Percentiles rank a stretch among this genome's conserved stretches.
Conservation (phyloP, 495 filamentous ascomycete species). For the Xylaria nigripes region DNA sequence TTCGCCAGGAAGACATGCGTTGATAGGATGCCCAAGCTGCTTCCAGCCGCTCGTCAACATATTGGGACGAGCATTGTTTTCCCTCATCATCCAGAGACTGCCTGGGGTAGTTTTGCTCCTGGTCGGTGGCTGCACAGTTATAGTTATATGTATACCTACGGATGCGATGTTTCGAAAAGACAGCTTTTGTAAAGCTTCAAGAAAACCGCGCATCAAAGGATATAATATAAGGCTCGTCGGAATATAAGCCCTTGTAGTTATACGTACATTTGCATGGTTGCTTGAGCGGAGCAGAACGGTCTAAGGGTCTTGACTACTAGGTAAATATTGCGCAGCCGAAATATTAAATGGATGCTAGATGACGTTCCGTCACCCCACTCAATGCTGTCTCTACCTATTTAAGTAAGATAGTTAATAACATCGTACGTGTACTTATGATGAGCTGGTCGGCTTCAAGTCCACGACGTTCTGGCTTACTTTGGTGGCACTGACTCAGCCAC, state of each 20-base stretch:
- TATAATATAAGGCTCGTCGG: background rate
- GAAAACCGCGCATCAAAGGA: background rate
- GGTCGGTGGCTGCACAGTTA: background rate
- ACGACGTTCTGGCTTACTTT: background rate
- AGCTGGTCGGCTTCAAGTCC: background rate
- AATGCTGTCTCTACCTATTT: too few species aligned
- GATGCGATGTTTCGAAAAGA: background rate
- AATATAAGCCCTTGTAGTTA: background rate
- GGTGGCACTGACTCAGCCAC: background rate
- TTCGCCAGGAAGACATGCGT: background rate
- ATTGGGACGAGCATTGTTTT: background rate
- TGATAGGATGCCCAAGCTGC: background rate
- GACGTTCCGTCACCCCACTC: too few species aligned
- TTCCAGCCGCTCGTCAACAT: background rate
- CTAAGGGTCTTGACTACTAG: too few species aligned
- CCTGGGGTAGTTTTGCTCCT: background rate
- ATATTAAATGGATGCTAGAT: too few species aligned
- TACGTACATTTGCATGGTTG: too few species aligned
- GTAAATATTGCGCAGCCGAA: too few species aligned
- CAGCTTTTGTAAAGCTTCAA: background rate
- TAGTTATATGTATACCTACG: background rate
- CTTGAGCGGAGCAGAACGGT: too few species aligned
- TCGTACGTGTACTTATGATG: background rate
- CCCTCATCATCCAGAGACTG: background rate
- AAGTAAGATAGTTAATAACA: background rate